Evolutionary conservation across 176 grass and related monocot genomes (phyloP).

Genomic region (Saccharum officinarum): DNA sequence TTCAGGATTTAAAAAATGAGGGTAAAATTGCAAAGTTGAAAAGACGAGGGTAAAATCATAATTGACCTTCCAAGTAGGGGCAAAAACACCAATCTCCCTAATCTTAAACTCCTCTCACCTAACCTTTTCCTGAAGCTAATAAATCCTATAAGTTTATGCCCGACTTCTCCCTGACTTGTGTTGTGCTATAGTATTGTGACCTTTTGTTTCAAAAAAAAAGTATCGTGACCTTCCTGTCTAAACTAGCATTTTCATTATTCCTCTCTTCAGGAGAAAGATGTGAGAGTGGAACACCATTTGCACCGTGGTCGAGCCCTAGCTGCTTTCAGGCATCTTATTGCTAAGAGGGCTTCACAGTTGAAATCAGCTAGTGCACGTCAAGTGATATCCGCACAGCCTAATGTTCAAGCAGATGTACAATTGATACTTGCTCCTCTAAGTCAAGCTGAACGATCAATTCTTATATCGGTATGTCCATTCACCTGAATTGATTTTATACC

Average conservation of each 20-base stretch:
- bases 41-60: no score
- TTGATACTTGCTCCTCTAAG: conserved; percentile 77
- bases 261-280: conserved; percentile 72
- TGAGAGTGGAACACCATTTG: conserved; percentile 89
- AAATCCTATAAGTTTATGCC: background rate
- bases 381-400: conserved; percentile 62
- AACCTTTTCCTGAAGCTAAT: conserved; percentile 15
- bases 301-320: conserved; percentile 80
- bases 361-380: conserved; percentile 68
- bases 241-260: conserved; percentile 8
- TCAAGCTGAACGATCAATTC: conserved; percentile 79
- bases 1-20: no score
- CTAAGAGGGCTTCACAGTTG: conserved; percentile 75
- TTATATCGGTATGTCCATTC: conserved; percentile 73
- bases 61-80: no score
- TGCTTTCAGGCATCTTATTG: conserved; percentile 88
- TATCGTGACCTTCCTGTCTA: conserved; percentile 8
- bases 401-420: conserved; percentile 76
- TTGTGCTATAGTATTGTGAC: conserved; percentile 8
- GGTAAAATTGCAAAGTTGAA: no score
- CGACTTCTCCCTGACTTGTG: background rate
- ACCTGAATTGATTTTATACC: conserved; percentile 22
- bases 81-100: background rate
- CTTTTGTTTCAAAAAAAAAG: background rate
- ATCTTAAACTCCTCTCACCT: background rate